Evolutionary conservation across 805 yeast genomes (phyloP).

Genomic region (Grigorovia humatica): DNA sequence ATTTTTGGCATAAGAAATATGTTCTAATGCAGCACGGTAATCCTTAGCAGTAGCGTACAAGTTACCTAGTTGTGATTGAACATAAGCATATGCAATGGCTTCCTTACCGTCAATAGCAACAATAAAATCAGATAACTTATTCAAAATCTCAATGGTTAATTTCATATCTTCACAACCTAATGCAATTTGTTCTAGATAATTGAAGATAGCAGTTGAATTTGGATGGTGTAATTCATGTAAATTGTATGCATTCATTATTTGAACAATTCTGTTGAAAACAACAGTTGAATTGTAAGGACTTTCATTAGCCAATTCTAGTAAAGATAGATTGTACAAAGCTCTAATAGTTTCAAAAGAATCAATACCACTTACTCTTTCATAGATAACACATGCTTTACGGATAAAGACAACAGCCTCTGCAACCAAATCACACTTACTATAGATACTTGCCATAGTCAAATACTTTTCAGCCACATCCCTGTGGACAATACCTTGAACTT

Average conservation of each 20-base stretch:
- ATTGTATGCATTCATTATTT: conserved; percentile 25
- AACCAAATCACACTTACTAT: conserved; percentile 46
- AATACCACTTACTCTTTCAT: conserved; percentile 72
- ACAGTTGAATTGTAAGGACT: conserved; percentile 52
- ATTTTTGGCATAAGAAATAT: conserved; percentile 45
- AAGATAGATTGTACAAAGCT: conserved; percentile 64
- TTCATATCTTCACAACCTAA: conserved; percentile 46
- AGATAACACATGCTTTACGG: conserved; percentile 58
- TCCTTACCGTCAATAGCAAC: conserved; percentile 43
- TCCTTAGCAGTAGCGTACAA: conserved; percentile 43
- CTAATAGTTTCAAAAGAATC: conserved; percentile 72
- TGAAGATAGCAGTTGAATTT: conserved; percentile 49
- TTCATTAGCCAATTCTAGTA: conserved; percentile 52
- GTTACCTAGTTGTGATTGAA: conserved; percentile 62
- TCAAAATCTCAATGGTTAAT: conserved; percentile 45
- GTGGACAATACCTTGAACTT: conserved; percentile 73
- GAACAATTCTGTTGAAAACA: conserved; percentile 49
- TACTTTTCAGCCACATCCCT: conserved; percentile 67
- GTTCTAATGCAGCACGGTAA: conserved; percentile 44
- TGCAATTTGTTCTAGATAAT: conserved; percentile 42
- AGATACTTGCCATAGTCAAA: conserved; percentile 53
- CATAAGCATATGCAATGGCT: conserved; percentile 52
- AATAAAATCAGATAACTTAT: conserved; percentile 43
- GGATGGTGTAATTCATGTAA: conserved; percentile 65
- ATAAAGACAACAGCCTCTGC: conserved; percentile 53